Conservation (phyloP, 441 rosid genomes). For the Brassica hybrid region DNA sequence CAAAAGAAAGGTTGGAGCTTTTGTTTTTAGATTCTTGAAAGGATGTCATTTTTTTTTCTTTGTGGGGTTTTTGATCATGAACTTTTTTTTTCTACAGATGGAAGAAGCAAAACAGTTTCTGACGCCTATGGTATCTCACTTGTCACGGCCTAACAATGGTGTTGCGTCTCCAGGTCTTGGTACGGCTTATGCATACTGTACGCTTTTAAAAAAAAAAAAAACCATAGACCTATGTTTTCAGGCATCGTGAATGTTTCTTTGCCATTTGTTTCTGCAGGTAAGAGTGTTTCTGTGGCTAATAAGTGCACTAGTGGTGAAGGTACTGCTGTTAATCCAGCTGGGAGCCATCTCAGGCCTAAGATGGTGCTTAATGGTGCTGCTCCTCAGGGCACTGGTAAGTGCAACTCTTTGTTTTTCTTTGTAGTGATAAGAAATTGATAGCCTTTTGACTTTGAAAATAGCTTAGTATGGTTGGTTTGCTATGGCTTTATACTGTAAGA, state of each 20-base stretch:
- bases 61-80: background rate
- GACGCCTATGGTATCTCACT: too few species aligned
- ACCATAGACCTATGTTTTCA: too few species aligned
- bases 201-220: too few species aligned
- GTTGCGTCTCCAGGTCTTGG: too few species aligned
- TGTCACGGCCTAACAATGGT: too few species aligned
- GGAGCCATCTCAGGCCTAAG: constrained; percentile 53
- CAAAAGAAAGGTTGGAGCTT: constrained; percentile 64
- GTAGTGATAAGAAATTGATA: background rate
- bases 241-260: too few species aligned
- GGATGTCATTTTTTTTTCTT: background rate
- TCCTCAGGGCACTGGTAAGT: constrained; percentile 64
- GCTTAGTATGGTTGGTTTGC: constrained; percentile 12
- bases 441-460: constrained; percentile 15
- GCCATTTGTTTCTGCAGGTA: too few species aligned
- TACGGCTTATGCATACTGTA: too few species aligned
- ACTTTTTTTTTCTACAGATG: too few species aligned
- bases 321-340: constrained; percentile 45
- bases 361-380: constrained; percentile 60
- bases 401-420: background rate
- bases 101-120: too few species aligned
- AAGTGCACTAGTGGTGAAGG: constrained; percentile 28
- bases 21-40: background rate
- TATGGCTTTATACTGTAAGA: background rate
- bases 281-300: too few species aligned